These are phyloP conservation scores for Cyclospora cayetanensis DNA, from an alignment of 169 alveolate species.

Conservation along the genomic window DNA sequence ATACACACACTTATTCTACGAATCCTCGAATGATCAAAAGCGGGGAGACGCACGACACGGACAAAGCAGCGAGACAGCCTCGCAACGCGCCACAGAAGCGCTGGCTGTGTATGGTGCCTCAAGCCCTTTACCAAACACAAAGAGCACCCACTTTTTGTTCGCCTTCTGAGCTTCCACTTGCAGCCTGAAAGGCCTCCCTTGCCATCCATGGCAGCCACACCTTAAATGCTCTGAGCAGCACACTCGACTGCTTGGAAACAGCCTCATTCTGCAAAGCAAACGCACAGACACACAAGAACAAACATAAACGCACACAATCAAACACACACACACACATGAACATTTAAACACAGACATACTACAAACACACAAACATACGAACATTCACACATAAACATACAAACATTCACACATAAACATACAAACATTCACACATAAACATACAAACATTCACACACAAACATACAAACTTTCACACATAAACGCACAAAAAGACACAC, in stretches of 20 bases:
- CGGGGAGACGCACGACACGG: too few species aligned
- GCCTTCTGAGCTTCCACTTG: background rate
- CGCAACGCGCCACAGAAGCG: too few species aligned
- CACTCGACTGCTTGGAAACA: background rate
- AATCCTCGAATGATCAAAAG: too few species aligned
- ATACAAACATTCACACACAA: too few species aligned
- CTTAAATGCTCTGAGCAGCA: conserved; percentile 48
- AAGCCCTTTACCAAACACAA: background rate
- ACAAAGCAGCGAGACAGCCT: too few species aligned
- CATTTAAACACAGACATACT: background rate
- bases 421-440: too few species aligned
- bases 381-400: too few species aligned
- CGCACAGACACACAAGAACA: background rate
- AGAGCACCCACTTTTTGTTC: background rate
- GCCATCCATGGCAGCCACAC: conserved; percentile 67
- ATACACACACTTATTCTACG: too few species aligned
- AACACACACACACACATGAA: background rate
- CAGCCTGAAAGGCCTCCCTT: conserved; percentile 66
- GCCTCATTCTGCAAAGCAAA: conserved; percentile 25
- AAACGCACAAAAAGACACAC: too few species aligned
- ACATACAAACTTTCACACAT: too few species aligned
- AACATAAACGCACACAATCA: background rate
- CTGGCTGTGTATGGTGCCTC: too few species aligned
- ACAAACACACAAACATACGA: background rate
- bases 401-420: too few species aligned